Base-by-base conservation (phyloP, 495 filamentous ascomycete species). In the Aspergillus egyptiacus region DNA sequence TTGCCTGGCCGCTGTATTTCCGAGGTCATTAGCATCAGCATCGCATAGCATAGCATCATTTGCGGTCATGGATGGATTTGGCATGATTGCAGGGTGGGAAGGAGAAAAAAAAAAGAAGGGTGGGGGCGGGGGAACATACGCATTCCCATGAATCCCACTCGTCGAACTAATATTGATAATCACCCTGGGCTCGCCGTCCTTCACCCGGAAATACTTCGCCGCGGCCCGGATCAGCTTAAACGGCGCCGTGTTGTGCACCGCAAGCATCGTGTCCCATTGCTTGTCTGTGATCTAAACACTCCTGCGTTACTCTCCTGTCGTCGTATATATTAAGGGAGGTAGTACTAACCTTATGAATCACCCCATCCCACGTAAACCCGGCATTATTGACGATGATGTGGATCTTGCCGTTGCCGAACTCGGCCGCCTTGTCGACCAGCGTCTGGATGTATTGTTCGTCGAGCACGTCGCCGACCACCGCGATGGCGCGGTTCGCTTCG, bases 381-480 rank as follows among this genome's bases (percentile, higher is more conserved):
- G 89, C 89, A 68, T 91, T 93, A 63, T 93, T 93, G 30, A 94
- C 85, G 47, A 91, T 80, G 46, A 89, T 82, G 65, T 95, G 84
- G 48, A 95, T 87, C 73, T 93, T 93, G 49, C 87, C 89, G 44
- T 76, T 71, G 19, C 89, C 89, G 59, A 93, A 91, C 42, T 84
- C 84, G 3, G 84, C 89, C 0, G 87, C 74, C 56, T 78, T 80
- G 64, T 83, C 79, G 6, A 94, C 80, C 3, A 94, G 72, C 17
- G 76, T 65, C 37, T 76, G 71, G 59, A 91, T 78, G 56, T 88
- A 86, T 11, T 69, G 64, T 20, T 76, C 74, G 54, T 84, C 73
- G 5, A 89, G 72, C 56, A 93, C 74, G 57, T 95, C 87, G 35
- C 89, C 88, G 3, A 85, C 78, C 17, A 87, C 65, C 1, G 85